phyloP scores from a whole-genome alignment of 371 early-diverging fungal genomes.

The Globomyces sp. region DNA sequence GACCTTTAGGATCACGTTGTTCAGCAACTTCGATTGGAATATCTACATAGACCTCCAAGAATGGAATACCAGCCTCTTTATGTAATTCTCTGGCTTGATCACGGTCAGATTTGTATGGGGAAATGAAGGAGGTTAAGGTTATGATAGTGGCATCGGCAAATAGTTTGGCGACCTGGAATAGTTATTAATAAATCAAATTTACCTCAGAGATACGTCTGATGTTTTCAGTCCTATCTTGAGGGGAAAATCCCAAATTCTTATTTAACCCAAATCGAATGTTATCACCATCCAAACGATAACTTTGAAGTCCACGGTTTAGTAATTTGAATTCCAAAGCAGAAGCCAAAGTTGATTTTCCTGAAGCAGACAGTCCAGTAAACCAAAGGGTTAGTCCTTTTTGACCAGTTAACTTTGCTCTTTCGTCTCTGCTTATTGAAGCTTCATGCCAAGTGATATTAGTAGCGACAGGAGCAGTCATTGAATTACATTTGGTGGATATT shows the following conservation, averaged over 20 bases:
- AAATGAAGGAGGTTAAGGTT: constrained; percentile 87
- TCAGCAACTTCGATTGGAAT: constrained; percentile 86
- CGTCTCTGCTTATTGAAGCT: constrained; percentile 70
- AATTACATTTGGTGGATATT: not conserved
- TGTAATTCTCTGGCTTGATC: constrained; percentile 78
- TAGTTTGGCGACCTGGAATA: constrained; percentile 64
- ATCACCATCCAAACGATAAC: constrained; percentile 93
- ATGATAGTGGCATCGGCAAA: constrained; percentile 83
- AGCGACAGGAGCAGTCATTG: not conserved
- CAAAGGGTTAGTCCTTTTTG: constrained; percentile 89
- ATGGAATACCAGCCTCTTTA: constrained; percentile 69
- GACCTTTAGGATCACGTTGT: constrained; percentile 90
- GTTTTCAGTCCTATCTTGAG: constrained; percentile 89
- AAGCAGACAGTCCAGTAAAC: constrained; percentile 93
- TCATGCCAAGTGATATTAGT: constrained; percentile 93
- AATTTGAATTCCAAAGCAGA: constrained; percentile 85
- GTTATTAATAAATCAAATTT: no score
- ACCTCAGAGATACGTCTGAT: constrained; percentile 86
- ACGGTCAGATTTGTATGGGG: constrained; percentile 82
- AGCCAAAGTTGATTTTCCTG: constrained; percentile 91
- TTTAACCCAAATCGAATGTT: constrained; percentile 94
- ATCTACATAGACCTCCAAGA: constrained; percentile 84
- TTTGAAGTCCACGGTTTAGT: constrained; percentile 64
- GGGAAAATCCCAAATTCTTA: constrained; percentile 75
- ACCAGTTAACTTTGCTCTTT: constrained; percentile 68